Evolutionary conservation across 2,329 filamentous ascomycete genomes (phyloP), one percentile per base, ranked within the genome.

Genomic region (Curvularia hawaiiensis): DNA sequence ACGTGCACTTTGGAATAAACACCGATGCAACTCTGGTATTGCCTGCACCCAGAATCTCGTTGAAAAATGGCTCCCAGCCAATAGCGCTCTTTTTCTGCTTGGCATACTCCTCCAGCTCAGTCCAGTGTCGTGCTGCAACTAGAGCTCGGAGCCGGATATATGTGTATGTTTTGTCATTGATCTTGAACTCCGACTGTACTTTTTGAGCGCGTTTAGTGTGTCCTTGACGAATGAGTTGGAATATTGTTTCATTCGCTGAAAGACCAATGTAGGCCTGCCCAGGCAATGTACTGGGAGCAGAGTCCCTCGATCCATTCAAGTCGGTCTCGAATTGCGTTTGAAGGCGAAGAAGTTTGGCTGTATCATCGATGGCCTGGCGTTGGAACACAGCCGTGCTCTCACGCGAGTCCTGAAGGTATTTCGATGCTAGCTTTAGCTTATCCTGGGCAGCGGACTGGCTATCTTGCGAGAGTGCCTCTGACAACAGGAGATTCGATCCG

Each of bases 51-150:
- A 98, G 81, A 28, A 91, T 87, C 68, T 96, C 89, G 72, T 95
- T 96, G 81, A 91, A 97, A 78, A 96, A 99, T 0, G 94, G 92
- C 88, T 96, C 92, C 95, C 95, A 99, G 11, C 94, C 94, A 73
- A 99, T 98, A 0, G 94, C 91, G 57, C 90, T 95, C 77, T 93
- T 96, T 71, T 90, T 85, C 39, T 77, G 86, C 70, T 88, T 90
- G 35, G 86, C 85, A 66, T 92, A 85, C 66, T 97, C 93, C 75
- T 98, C 93, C 56, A 99, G 84, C 74, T 97, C 94, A 50, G 86
- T 88, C 92, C 93, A 99, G 72, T 97, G 91, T 54, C 95, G 85
- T 74, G 92, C 92, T 16, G 91, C 90, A 3, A 99, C 92, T 50
- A 98, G 84, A 0, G 93, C 95, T 67, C 94, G 87, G 28, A 99